Base-by-base conservation (phyloP, 805 yeast species). In the Zygotorulaspora danielsina region DNA sequence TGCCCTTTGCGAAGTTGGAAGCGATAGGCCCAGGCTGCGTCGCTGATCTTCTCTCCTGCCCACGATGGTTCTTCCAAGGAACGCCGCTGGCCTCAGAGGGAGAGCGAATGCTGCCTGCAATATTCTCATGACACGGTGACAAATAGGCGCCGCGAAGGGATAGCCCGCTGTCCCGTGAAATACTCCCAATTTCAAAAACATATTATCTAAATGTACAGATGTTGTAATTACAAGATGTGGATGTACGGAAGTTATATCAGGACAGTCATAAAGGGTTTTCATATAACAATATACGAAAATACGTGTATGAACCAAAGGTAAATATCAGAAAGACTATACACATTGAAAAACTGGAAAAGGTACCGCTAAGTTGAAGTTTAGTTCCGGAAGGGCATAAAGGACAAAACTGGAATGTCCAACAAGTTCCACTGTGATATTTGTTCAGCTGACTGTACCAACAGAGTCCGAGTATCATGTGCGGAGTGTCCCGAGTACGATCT, bases 391-490 rank as follows among this genome's bases (percentile, higher is more conserved):
- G 12, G 25, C 25, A 4, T 12, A 12, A 25, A 21, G 19, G 37
- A 25, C 22, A 15, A 11, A n/a, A 6, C 18, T 27, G 7, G 32
- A 10, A 60, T 60, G 65, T 60, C 71, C 51, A 72, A 72, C 32
- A 75, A 77, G 54, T 87, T 76, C 61, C 95, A 87, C 59, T 93
- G 99, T 66, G 98, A 93, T 64, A 87, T 87, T 9, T 93, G 99
- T 59, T 81, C 96, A n/a, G 74, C 95, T 1, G 98, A 93, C 62
- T 85, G 97, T 59, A 89, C 97, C 1, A 81, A 89, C 55, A 69
- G 97, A 50, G 93, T 93, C 33, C 73, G 97, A 46, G 81, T 93
- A 34, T 73, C 84, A 36, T 93, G 98, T 70, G 97, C 97, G 0
- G 81, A 79, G 22, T 94, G 98, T 64, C 70, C 78, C 3, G 97